Percentiles rank a stretch among this genome's conserved stretches.
These are phyloP conservation scores for Arabis hirsuta DNA, from an alignment of 345 rosid genomes.

Conservation along the genomic window DNA sequence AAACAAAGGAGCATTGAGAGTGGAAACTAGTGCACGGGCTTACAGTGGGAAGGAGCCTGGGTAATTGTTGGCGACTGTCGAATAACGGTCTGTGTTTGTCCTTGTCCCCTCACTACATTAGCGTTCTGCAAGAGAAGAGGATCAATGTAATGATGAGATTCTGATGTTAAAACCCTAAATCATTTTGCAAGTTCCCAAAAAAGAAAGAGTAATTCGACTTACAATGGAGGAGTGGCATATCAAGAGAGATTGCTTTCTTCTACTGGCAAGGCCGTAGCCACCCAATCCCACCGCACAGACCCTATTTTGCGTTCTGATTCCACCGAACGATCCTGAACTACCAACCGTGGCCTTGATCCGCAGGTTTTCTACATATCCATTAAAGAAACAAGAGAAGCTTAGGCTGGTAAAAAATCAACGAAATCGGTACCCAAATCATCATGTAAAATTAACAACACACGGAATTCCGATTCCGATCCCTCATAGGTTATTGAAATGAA, in stretches of 20 bases:
- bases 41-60: constrained; percentile 85
- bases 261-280: constrained; percentile 1
- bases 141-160: background rate
- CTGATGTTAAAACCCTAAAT: background rate
- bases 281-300: constrained; percentile 40
- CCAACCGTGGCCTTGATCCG: constrained; percentile 29
- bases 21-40: background rate
- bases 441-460: background rate
- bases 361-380: constrained; percentile 16
- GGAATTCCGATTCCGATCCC: background rate
- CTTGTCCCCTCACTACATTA: constrained; percentile 81
- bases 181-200: background rate
- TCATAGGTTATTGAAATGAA: background rate
- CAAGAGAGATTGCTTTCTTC: constrained; percentile 42
- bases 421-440: background rate
- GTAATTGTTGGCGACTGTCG: constrained; percentile 83
- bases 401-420: background rate
- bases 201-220: constrained; percentile 16
- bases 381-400: background rate
- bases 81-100: constrained; percentile 83
- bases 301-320: constrained; percentile 24
- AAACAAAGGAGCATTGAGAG: background rate
- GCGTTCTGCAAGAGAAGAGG: constrained; percentile 56
- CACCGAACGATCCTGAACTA: constrained; percentile 22
- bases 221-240: constrained; percentile 49